Evolutionary conservation across 1,284 basidiomycete genomes (phyloP), one percentile per base, ranked within the genome.

Genomic region (Neonothopanus nambi): DNA sequence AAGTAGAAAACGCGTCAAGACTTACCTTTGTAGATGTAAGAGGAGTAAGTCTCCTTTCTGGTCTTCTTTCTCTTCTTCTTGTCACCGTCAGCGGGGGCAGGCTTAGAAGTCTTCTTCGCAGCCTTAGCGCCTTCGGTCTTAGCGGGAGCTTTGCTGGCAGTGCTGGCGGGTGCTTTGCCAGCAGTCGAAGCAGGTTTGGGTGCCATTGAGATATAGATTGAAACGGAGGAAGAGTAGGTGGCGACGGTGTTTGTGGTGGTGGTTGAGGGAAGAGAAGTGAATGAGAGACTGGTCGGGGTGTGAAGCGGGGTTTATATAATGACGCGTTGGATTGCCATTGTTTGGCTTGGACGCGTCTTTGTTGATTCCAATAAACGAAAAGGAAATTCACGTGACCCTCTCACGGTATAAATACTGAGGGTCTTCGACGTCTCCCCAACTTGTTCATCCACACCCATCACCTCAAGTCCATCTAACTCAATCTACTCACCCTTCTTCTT

Each of bases 41-140:
- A 93, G 51, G 89, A 90, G 80, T 94, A 95, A 15, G 92, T 93
- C 78, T 95, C 92, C 83, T 90, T 92, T 71, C 89, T 79, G 57
- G 85, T 72, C 80, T 93, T 95, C 79, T 89, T 89, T 74, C 89
- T 81, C 78, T 89, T 88, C 86, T 93, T 93, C 87, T 95, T 93
- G 69, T 53, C 43, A 37, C 51, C 48, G 28, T 51, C 55, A 15
- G 43, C 38, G 18, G 51, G 40, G 7, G 55, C 44, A 40, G 48
- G 52, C 36, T 38, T 49, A 12, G 55, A 57, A 35, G 88, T 91
- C 76, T 93, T 94, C 82, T 93, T 95, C 23, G 89, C 89, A 11
- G 85, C 86, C 75, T 93, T 93, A 11, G 79, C 67, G 48, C 80
- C 80, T 63, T 86, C 86, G 39, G 81, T 79, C 69, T 90, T 91